Conservation (phyloP, 108 stramenopile species). For the Cyclostephanos invisitatus region DNA sequence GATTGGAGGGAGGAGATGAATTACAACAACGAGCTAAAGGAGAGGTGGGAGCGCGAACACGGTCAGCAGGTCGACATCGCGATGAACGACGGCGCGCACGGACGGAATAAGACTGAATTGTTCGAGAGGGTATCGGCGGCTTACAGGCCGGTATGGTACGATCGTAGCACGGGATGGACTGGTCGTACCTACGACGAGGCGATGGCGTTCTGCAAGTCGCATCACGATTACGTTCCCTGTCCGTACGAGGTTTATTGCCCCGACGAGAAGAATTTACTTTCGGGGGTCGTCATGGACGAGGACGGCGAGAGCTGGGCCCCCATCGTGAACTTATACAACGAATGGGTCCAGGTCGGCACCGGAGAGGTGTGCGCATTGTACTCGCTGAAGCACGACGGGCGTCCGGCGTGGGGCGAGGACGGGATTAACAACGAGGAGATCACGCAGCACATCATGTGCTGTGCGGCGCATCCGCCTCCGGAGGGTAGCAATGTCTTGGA, state of each 20-base stretch:
- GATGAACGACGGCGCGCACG: neutral
- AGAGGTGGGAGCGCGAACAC: constrained; percentile 38
- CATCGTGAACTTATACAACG: constrained; percentile 34
- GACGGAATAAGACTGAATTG: constrained; percentile 17
- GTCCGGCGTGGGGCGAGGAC: constrained; percentile 32
- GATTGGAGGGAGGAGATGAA: constrained; percentile 37
- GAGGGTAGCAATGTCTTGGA: constrained; percentile 1
- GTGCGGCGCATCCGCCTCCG: constrained; percentile 21
- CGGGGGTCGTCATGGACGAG: constrained; percentile 26
- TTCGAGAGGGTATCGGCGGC: constrained; percentile 29
- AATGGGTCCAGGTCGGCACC: constrained; percentile 47
- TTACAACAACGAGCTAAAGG: constrained; percentile 29
- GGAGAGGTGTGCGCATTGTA: constrained; percentile 31
- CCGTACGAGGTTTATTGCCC: constrained; percentile 44
- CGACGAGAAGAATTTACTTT: constrained; percentile 6
- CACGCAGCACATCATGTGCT: constrained; percentile 50
- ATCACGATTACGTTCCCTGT: constrained; percentile 22
- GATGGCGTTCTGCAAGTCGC: constrained; percentile 14
- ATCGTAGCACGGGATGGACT: constrained; percentile 33
- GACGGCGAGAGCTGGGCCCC: constrained; percentile 46
- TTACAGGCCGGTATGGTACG: constrained; percentile 38
- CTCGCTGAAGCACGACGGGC: constrained; percentile 18
- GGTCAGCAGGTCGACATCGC: neutral
- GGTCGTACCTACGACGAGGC: constrained; percentile 29
- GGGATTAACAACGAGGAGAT: constrained; percentile 20